Percentiles rank a stretch among this genome's conserved stretches.
phyloP scores from a whole-genome alignment of 2,329 filamentous ascomycete genomes.

The Pleoardoris graminearum region DNA sequence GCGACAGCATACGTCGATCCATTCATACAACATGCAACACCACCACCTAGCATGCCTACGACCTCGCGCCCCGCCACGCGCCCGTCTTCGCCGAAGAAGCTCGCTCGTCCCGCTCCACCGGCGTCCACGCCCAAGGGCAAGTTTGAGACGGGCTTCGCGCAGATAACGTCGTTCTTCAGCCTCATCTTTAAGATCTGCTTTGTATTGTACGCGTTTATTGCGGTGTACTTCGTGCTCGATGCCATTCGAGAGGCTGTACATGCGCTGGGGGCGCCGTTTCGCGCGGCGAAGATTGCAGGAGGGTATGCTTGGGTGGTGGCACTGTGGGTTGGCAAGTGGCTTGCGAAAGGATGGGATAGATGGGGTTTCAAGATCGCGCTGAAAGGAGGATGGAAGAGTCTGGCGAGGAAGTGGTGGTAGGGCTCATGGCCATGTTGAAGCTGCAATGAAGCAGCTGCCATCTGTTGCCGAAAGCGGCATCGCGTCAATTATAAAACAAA shows the following conservation, averaged over 20 bases:
- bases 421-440: neutral
- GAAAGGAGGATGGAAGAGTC: conserved; percentile 18
- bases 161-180: conserved; percentile 19
- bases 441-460: no score
- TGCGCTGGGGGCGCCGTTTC: conserved; percentile 30
- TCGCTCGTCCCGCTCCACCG: neutral
- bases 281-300: conserved; percentile 13
- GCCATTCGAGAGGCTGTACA: conserved; percentile 28
- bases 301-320: conserved; percentile 17
- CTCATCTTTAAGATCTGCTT: conserved; percentile 26
- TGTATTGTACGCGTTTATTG: conserved; percentile 27
- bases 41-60: conserved; percentile 11
- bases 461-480: no score
- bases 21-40: conserved; percentile 18
- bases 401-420: neutral
- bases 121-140: conserved; percentile 7
- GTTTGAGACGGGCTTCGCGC: conserved; percentile 31
- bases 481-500: no score
- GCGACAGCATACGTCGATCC: conserved; percentile 22
- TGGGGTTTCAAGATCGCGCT: conserved; percentile 7
- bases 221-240: conserved; percentile 36
- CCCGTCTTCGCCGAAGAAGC: conserved; percentile 18
- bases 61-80: conserved; percentile 16
- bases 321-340: neutral
- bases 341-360: conserved; percentile 4